Base-by-base conservation (phyloP, 164 flowering plant species). In the Magnolia officinalis region DNA sequence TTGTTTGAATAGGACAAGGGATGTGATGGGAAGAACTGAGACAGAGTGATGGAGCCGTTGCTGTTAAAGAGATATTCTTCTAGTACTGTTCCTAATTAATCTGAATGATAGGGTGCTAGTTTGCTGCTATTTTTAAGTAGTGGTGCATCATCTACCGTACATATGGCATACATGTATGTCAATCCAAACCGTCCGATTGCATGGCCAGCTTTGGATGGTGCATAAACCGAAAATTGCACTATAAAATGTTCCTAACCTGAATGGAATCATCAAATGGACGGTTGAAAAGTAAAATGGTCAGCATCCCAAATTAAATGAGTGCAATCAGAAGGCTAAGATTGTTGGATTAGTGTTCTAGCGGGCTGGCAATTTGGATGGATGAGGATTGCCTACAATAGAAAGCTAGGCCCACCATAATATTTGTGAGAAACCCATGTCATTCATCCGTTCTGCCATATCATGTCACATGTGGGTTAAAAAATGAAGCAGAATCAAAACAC, bases 61-160 rank as follows among this genome's bases (percentile, higher is more conserved):
- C 74, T 45, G 77, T 70, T 20, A 51, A 52, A 83, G 84, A 65
- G 85, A 85, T 88, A 85, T 67, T 45, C 77, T 68, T 67, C 76
- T 75, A 75, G 50, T 64, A 68, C 16, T 49, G 61, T 0, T 55
- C 61, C 11, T 55, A 55, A 10, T 16, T 16, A 55, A 55, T 10
- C 13, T 55, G 16, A 55, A 6, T 2, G 61, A 55, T 55, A 55
- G 13, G 18, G 61, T 55, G 61, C 11, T 55, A 55, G 61, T 55
- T 16, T 55, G 11, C 61, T 10, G 8, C 18, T 55, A 37, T 55
- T 55, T 55, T 16, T 52, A 52, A 52, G 58, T 8, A 8, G 58
- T 52, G 58, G 58, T 8, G 58, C 9, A 52, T 52, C 58, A 52
- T 52, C 58, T 13, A 8, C 11, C 9, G 11, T 13, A 52, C 58